Evolutionary conservation across 768 basidiomycete genomes (phyloP), one percentile per base, ranked within the genome.

Genomic region (Podaxis sp.): DNA sequence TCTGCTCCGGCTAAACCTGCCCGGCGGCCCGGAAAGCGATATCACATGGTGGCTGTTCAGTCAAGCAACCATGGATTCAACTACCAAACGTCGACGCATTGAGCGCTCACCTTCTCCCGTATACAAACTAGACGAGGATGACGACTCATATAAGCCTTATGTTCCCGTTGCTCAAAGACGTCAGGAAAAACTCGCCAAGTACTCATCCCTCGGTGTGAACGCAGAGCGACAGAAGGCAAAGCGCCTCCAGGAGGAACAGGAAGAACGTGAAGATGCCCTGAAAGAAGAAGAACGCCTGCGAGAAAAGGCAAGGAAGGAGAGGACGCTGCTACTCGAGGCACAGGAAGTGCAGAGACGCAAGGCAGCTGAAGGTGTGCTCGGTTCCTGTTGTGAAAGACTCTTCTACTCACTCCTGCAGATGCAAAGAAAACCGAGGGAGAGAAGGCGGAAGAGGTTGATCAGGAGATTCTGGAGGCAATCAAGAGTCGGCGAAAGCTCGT

Each of bases 281-380:
- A 82, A 85, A 52, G 93, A 94, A 66, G 91, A 93, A 67, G 91
- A 95, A 69, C 72, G 77, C 56, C 78, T 79, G 36, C 82, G 82
- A 65, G 93, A 96, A 71, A 87, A 82, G 67, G 83, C 85, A 18
- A 75, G 95, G 62, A 89, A 87, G 71, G 93, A 95, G 75, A 77
- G 93, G 66, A 97, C 95, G 0, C 74, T 99, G 51, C 75, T 99
- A 53, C 72, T 94, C 68, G 95, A 97, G 71, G 97, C 97, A 1
- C 94, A 98, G 73, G 96, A 98, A 69, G 95, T 98, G 35, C 93
- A 96, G 68, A 81, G 82, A 25, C 81, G 81, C 72, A 93, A 89
- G 73, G 92, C 90, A 3, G 81, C 79, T 57, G 91, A 96, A 77
- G 90, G 93, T 92, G 57, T 50, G 76, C 44, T 21, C 25, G 32